Evolutionary conservation across 805 yeast genomes (phyloP), one percentile per base, ranked within the genome.

Genomic region (Candida koratica): DNA sequence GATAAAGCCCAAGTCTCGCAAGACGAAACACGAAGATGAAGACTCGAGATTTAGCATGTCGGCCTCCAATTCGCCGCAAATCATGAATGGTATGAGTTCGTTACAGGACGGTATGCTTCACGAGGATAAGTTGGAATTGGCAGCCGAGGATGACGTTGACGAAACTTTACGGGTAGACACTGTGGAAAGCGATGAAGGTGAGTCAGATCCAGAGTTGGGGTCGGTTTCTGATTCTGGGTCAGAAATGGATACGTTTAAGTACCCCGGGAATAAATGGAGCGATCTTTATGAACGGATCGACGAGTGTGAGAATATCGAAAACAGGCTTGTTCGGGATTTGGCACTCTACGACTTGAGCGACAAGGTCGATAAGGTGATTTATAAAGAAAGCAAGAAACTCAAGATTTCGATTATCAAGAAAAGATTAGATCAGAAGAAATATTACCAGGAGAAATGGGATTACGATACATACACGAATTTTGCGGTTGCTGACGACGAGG

Each of bases 391-490:
- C 44, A 56, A 56, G 33, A 48, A 44, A 16, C 47, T 67, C 30
- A 52, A 55, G 32, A 37, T 48, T 14, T 43, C 62, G 6, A 64
- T 67, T 23, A 61, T 59, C n/a, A 47, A 45, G 14, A 62, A 64
- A 34, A 47, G 68, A 23, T 31, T 43, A 10, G 60, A 62, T 30
- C 58, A 60, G 37, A 61, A 60, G 39, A 42, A 47, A 22, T 56
- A 46, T 36, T 49, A 65, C 28, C 44, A 49, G 16, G 47, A 55
- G 19, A 60, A 59, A 27, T 69, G 73, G 71, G 52, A 62, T 38
- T 63, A 64, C 41, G 68, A 64, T 29, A 55, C 57, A 13, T 67
- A 69, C 42, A 50, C 54, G 9, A 56, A 64, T 23, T 65, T 69
- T 41, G 65, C 65, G 36, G 54, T 67, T 32, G 7, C 23, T 41